Conservation (phyloP, 176 grass and related monocot species). For the Coix lacrymajobi region DNA sequence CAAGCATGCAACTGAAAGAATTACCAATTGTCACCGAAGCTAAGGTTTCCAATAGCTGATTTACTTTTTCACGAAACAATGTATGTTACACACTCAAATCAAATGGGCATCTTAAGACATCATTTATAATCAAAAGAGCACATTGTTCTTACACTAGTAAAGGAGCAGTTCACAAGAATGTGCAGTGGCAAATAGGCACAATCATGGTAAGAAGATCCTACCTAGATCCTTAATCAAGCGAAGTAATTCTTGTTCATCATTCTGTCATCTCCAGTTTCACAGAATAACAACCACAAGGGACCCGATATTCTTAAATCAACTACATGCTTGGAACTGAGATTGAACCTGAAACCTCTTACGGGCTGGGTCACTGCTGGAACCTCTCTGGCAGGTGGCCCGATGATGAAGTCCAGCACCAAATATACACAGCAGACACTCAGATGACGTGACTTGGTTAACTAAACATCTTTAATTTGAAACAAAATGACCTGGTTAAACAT, state of each 20-base stretch:
- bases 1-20: neutral
- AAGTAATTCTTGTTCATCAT: constrained; percentile 5
- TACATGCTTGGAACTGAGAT: neutral
- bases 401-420: constrained; percentile 61
- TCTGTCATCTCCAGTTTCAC: neutral
- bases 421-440: neutral
- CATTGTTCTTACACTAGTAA: neutral
- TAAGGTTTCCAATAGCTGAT: neutral
- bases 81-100: neutral
- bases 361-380: constrained; percentile 9
- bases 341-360: constrained; percentile 33
- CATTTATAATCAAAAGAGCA: neutral
- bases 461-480: neutral
- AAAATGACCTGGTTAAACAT: neutral
- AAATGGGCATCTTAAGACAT: neutral
- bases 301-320: neutral
- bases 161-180: neutral
- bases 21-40: neutral
- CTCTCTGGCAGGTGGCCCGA: neutral
- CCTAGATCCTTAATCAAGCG: neutral
- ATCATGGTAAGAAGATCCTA: neutral
- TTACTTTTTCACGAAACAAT: neutral
- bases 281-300: neutral
- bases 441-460: neutral
- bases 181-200: neutral